Base-by-base conservation (phyloP, 352 stramenopile species). In the Globisporangium rhizosaccharum region DNA sequence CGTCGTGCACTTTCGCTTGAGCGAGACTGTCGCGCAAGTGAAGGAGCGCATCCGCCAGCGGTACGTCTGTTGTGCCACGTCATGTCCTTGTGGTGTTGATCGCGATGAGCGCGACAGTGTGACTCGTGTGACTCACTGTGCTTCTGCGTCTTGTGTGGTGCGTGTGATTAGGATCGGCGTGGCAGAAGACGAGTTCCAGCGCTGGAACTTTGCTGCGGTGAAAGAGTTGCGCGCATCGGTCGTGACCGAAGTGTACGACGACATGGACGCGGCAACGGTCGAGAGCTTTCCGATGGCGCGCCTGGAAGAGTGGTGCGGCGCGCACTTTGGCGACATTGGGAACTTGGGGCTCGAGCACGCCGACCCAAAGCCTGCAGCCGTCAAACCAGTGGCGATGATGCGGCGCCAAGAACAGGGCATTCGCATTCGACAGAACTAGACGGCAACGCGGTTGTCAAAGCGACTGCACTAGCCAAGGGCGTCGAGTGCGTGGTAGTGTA, bases 351-450 rank as follows among this genome's bases (percentile, higher is more conserved):
- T 95, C 33, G 86, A 95, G 60, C 84, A 95, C 59, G 71, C 75
- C 1, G 80, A 92, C 53, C 69, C 72, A 26, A 83, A 69, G 45
- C 70, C 77, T 1, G 56, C 59, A 67, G 44, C 53, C 12, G 39
- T 56, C 2, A 73, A 82, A 37, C 66, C 67, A 41, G 42, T 15
- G 39, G 28, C 33, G 33, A 39, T 18, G 37, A 46, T 23, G 10
- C 70, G 85, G 52, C 81, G 84, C n/a, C 79, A 86, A 28, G 86
- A 95, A 46, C 82, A 87, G 36, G 86, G 86, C 18, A 95, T 95
- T 56, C 84, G 80, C 60, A 95, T 95, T 59, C 86, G 86, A 47
- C 71, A 90, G 61, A 87, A 73, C 59, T 89, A 64, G 25, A 49
- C 20, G 57, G 28, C 17, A 20, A 66, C 11, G 41, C 10, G 17